A percentile compares a stretch with the other conserved stretches of the same genome.
These are phyloP conservation scores for Xylariales sp. DNA, from an alignment of 2,329 filamentous ascomycete species.

Conservation along the genomic window DNA sequence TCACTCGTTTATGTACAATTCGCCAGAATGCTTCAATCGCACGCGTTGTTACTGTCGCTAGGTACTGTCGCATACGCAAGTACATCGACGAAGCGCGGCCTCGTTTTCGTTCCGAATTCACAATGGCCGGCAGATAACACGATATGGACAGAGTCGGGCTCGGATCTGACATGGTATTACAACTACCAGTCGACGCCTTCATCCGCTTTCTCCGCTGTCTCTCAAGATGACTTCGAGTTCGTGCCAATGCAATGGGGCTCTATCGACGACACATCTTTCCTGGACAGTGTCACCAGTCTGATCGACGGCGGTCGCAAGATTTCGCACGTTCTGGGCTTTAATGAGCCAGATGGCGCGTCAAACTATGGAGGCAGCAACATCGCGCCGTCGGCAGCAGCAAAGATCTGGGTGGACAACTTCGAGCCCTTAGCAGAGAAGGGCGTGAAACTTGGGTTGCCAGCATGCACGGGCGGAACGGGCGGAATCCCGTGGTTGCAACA, in stretches of 20 bases:
- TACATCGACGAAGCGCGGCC: slow-evolving; percentile 58
- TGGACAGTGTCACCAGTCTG: slow-evolving; percentile 50
- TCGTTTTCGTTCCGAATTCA: slow-evolving; percentile 60
- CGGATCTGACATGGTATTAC: slow-evolving; percentile 77
- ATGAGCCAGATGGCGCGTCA: slow-evolving; percentile 65
- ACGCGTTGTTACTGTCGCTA: background rate
- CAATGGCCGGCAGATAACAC: slow-evolving; percentile 56
- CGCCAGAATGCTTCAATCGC: background rate
- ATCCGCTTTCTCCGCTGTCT: slow-evolving; percentile 38
- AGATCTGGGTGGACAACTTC: slow-evolving; percentile 66
- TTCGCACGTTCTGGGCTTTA: slow-evolving; percentile 68
- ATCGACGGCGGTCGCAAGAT: slow-evolving; percentile 53
- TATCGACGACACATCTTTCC: slow-evolving; percentile 54
- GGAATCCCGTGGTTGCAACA: slow-evolving; percentile 64
- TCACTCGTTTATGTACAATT: background rate
- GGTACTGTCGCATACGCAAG: background rate
- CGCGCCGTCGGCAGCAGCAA: slow-evolving; percentile 54
- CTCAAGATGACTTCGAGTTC: slow-evolving; percentile 61
- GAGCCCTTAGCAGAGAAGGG: slow-evolving; percentile 62
- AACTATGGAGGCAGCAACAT: slow-evolving; percentile 60
- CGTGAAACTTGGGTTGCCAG: slow-evolving; percentile 65
- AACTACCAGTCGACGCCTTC: slow-evolving; percentile 64
- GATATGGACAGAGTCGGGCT: slow-evolving; percentile 54
- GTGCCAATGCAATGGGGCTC: slow-evolving; percentile 78
- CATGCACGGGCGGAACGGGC: slow-evolving; percentile 56